These are phyloP conservation scores for Secale cereale DNA, from an alignment of 176 grass and related monocot species.

Conservation along the genomic window DNA sequence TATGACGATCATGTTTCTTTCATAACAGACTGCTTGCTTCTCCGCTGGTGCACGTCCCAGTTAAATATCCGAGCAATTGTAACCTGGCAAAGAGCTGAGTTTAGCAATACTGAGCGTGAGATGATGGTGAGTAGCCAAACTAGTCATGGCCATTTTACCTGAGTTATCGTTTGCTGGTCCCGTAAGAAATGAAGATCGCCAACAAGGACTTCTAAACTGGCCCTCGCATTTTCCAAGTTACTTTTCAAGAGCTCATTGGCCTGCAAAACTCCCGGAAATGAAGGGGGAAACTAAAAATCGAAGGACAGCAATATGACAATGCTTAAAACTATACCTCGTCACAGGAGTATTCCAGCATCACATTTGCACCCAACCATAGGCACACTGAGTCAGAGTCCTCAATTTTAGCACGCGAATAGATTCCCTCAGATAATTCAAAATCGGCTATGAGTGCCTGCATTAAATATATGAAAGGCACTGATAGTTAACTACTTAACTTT, in stretches of 20 bases:
- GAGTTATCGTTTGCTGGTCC: constrained; percentile 96
- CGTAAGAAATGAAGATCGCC: constrained; percentile 90
- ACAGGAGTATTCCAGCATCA: constrained; percentile 88
- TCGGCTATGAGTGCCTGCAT: constrained; percentile 74
- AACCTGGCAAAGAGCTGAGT: constrained; percentile 46
- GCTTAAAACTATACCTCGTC: constrained; percentile 65
- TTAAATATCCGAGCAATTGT: constrained; percentile 94
- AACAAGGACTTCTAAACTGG: constrained; percentile 89
- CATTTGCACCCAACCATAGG: constrained; percentile 97
- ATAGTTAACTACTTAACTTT: constrained; percentile 21
- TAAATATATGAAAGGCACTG: background rate
- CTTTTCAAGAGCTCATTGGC: constrained; percentile 78
- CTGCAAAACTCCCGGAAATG: constrained; percentile 36
- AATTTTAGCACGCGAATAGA: constrained; percentile 84
- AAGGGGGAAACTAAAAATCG: background rate
- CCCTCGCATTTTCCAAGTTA: constrained; percentile 95
- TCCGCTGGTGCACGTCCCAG: constrained; percentile 97
- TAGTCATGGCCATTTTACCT: constrained; percentile 42
- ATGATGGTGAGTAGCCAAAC: background rate
- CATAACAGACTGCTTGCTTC: constrained; percentile 55
- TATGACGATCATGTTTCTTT: constrained; percentile 51
- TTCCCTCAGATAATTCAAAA: constrained; percentile 96
- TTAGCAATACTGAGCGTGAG: background rate
- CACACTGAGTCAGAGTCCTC: constrained; percentile 78
- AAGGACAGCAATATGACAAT: background rate